Base-by-base conservation (phyloP, 495 filamentous ascomycete genomes). In the Annulohypoxylon bovei region DNA sequence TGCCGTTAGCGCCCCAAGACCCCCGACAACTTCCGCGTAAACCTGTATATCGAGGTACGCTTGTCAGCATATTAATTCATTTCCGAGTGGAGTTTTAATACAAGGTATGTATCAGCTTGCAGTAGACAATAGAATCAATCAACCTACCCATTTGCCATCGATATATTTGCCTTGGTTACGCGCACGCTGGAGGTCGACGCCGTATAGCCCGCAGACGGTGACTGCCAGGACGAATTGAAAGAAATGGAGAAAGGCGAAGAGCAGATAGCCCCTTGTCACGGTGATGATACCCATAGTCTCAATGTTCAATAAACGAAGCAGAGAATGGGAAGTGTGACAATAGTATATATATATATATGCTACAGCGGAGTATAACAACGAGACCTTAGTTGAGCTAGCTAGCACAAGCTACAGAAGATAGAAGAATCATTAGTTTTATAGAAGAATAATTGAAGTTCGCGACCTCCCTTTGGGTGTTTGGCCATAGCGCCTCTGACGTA, bases 191-290 rank as follows among this genome's bases (percentile, higher is more conserved):
- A 96, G 81, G 73, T 95, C 91, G 33, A 82, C 75, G 59, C 89
- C 91, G 76, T 97, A 97, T 33, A 97, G 88, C 4, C 89, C 93
- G 65, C 89, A 86, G 62, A 95, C 91, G 0, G 89, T 84, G 50
- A 97, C 73, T 18, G 88, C 92, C 66, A 96, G 82, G 68, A 90
- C 81, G 75, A 97, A 88, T 71, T 94, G 90, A 47, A 87, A 75
- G 79, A 92, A 84, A 74, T 93, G 90, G 0, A 92, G 79, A 55
- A 83, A 35, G 14, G 86, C 77, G 67, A 85, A 85, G 59, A 77
- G 66, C 68, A 83, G 53, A 69, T 85, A 83, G 76, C 78, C 72
- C 74, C 44, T 42, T 2, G 77, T 54, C 61, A 80, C 57, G 44
- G 71, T 74, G 18, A 76, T 67, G 32, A 82, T n/a, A 16, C 70